phyloP scores from a whole-genome alignment of 2,329 filamentous ascomycete genomes.

The Periconia sp. region DNA sequence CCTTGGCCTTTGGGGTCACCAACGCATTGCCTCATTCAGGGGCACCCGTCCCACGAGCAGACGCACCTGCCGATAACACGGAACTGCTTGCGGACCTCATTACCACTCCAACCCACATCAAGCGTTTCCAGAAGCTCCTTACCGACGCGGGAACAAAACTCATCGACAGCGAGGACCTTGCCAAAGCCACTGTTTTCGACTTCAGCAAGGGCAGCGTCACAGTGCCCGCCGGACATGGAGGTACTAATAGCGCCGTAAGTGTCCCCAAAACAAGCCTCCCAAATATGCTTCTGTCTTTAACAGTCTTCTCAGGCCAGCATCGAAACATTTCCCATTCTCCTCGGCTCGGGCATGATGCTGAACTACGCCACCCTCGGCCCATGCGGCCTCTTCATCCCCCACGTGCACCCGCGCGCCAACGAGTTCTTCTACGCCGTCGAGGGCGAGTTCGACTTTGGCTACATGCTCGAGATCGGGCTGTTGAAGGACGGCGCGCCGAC shows the following conservation, averaged over 20 bases:
- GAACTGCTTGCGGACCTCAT: conserved; percentile 19
- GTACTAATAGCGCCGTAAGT: neutral
- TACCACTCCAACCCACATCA: conserved; percentile 20
- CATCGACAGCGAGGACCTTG: conserved; percentile 19
- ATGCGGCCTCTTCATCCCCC: conserved; percentile 58
- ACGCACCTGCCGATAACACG: conserved; percentile 17
- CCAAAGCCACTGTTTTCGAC: conserved; percentile 65
- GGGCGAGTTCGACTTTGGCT: conserved; percentile 42
- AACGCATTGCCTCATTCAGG: conserved; percentile 10
- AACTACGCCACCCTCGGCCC: conserved; percentile 58
- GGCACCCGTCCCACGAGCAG: conserved; percentile 4
- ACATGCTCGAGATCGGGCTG: conserved; percentile 45
- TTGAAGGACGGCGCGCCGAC: conserved; percentile 21
- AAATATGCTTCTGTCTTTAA: neutral
- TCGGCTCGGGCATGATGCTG: conserved; percentile 59
- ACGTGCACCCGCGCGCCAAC: conserved; percentile 49
- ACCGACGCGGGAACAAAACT: conserved; percentile 18
- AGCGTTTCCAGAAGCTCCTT: conserved; percentile 30
- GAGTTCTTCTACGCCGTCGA: conserved; percentile 49
- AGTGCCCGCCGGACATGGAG: neutral
- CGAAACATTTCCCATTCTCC: conserved; percentile 63
- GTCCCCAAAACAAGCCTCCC: neutral
- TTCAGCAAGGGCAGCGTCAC: conserved; percentile 36
- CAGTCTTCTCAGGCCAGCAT: conserved; percentile 50
- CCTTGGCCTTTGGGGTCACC: conserved; percentile 17